phyloP scores from a whole-genome alignment of 164 flowering plant species.

The Malania oleifera region DNA sequence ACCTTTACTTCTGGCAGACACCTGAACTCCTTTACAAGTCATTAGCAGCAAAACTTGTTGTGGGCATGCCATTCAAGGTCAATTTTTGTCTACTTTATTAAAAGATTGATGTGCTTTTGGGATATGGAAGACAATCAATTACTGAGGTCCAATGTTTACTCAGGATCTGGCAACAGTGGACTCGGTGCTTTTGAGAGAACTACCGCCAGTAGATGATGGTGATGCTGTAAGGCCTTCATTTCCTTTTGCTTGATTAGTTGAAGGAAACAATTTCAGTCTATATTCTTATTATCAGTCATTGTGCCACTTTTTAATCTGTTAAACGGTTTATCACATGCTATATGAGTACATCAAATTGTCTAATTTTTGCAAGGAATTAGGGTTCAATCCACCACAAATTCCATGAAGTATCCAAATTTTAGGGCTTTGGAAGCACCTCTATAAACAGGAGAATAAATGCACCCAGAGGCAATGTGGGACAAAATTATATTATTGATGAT shows the following conservation, averaged over 20 bases:
- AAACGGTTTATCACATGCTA: not conserved
- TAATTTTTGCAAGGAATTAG: too few species aligned
- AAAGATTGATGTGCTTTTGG: not conserved
- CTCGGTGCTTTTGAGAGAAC: conserved; percentile 78
- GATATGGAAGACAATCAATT: conserved; percentile 1
- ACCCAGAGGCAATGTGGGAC: too few species aligned
- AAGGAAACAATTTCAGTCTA: not conserved
- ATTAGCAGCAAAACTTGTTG: conserved; percentile 83
- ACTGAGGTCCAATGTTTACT: conserved; percentile 2
- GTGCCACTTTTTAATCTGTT: not conserved
- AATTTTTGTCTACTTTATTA: conserved; percentile 5
- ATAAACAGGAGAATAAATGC: too few species aligned
- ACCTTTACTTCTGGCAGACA: conserved; percentile 32
- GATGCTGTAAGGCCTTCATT: conserved; percentile 55
- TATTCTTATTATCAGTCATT: not conserved
- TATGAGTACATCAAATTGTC: conserved; percentile 1
- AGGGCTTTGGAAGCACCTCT: too few species aligned
- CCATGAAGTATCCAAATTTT: too few species aligned
- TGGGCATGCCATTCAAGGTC: conserved; percentile 99
- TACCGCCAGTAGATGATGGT: conserved; percentile 73
- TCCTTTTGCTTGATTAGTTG: conserved; percentile 1
- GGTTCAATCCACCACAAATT: too few species aligned
- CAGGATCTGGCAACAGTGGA: conserved; percentile 98
- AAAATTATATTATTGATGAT: too few species aligned
- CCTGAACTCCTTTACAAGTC: conserved; percentile 88